Base-by-base conservation (phyloP, 1,284 basidiomycete genomes). In the Cystobasidium sp. region DNA sequence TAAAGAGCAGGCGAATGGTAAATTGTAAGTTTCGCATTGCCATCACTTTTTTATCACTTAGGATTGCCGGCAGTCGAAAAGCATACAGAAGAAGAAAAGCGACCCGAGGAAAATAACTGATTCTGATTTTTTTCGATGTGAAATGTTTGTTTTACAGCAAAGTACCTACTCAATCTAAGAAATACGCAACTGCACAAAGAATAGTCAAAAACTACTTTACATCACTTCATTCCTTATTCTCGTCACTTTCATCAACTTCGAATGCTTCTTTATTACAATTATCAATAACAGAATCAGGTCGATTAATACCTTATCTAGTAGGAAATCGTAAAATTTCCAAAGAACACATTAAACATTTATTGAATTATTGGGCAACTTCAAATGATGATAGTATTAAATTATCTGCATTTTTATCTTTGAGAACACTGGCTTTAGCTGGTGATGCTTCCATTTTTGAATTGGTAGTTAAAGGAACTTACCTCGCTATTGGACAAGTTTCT, bases 381-480 rank as follows among this genome's bases (percentile, higher is more conserved):
- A 90, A 88, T 8, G 86, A 89, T 59, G 96, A 98, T 81, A 88
- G 85, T 66, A 89, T 94, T 44, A 88, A 94, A 68, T 91, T 99
- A 77, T 88, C 93, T 0, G 89, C 94, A 0, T 95, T 97, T 85
- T 84, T 97, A 47, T 90, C 94, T 1, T 86, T 99, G 46, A 86
- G 94, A 46, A 90, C 87, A 82, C 85, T 97, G 55, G 92, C 92
- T 3, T 87, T 89, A 18, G 88, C 90, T 0, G 87, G 89, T 3
- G 94, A 98, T 78, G 89, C 90, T 77, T 88, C 89, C 1, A 89
- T 96, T 77, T 83, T 93, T 78, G 95, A 98, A 78, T 85, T 90
- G 20, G 90, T 93, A 72, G 86, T 98, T 78, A 95, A 94, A 87
- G 94, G 90, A 76, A 90, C 89, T 18, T 98, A 98, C 84, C 87